Percentiles rank a stretch among this genome's conserved stretches.
These are phyloP conservation scores for Colletotrichum paranaense DNA, from an alignment of 2,329 filamentous ascomycete genomes.

Conservation along the genomic window DNA sequence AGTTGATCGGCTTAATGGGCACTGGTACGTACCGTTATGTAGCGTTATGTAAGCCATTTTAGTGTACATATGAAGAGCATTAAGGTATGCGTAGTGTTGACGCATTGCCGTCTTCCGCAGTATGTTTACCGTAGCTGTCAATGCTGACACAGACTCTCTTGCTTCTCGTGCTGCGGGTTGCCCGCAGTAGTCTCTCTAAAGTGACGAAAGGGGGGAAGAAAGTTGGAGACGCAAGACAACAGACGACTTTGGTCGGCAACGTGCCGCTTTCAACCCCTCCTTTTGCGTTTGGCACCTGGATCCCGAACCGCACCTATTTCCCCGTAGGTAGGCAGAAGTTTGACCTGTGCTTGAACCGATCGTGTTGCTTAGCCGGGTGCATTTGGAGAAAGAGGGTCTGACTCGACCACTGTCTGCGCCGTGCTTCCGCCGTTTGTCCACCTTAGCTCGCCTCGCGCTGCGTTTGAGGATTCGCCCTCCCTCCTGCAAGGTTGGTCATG, in stretches of 20 bases:
- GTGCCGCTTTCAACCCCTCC: constrained; percentile 12
- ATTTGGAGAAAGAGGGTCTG: neutral
- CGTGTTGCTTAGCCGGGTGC: neutral
- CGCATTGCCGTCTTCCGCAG: too few relatives aligned
- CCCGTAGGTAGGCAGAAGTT: neutral
- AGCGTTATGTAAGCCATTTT: neutral
- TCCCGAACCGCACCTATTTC: neutral
- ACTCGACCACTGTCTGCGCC: constrained; percentile 13
- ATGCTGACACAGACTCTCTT: constrained; percentile 11
- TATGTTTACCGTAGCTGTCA: neutral
- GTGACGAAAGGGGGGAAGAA: neutral
- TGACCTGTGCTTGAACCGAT: neutral
- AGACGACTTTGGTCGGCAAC: constrained; percentile 16
- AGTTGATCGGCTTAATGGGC: neutral
- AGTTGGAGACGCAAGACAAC: constrained; percentile 17
- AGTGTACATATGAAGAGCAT: neutral
- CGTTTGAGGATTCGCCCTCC: neutral
- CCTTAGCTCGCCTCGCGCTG: constrained; percentile 1
- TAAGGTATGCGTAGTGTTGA: too few relatives aligned
- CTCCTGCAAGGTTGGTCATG: constrained; percentile 25
- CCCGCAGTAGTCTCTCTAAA: neutral
- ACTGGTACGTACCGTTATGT: neutral
- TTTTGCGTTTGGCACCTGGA: neutral
- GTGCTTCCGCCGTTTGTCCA: neutral
- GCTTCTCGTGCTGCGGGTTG: constrained; percentile 10